Base-by-base conservation (phyloP, 2,329 filamentous ascomycete species). In the Diaporthe vexans region DNA sequence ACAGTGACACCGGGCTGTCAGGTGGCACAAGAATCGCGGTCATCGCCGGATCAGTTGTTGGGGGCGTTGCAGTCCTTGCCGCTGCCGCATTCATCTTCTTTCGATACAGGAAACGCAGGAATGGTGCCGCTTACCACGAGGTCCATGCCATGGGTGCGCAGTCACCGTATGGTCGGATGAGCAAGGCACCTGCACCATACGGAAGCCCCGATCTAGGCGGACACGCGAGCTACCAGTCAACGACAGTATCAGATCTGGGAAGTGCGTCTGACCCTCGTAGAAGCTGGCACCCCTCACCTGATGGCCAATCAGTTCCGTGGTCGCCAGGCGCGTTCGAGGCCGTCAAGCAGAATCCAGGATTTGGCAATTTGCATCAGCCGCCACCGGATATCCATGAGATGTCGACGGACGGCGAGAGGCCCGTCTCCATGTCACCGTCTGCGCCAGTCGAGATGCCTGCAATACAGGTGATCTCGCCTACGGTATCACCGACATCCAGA, bases 121-220 rank as follows among this genome's bases (percentile, higher is more conserved):
- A 75, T 37, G 67, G 74, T 17, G 74, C 74, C 51, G 52, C 63
- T 10, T 72, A 68, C 8, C 80, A 81, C 35, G 80, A 83, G 73
- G 78, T 78, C 35, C 80, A 79, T 46, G 80, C 79, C 9, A 81
- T 82, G 79, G 77, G 54, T 77, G n/a, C 75, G 78, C 19, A 74
- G 74, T 73, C 56, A 40, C 58, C 48, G 29, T 65, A 26, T 54
- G 17, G 26, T 58, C 29, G 40, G 17, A 19, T 29, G 21, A 43
- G 70, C 69, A 51, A 68, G 46, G 57, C 59, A 15, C 15, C 58
- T 63, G 67, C 33, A n/a, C 52, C 48, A 1, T 54, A 63, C 13
- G 69, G 56, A 24, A 56, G 46, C 67, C 48, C 40, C 13, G 40
- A 65, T 7, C 24, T 43, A 21, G 35, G 72, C 70, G 65, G 56